Base-by-base conservation (phyloP, 345 rosid genomes). In the Gossypium raimondii region DNA sequence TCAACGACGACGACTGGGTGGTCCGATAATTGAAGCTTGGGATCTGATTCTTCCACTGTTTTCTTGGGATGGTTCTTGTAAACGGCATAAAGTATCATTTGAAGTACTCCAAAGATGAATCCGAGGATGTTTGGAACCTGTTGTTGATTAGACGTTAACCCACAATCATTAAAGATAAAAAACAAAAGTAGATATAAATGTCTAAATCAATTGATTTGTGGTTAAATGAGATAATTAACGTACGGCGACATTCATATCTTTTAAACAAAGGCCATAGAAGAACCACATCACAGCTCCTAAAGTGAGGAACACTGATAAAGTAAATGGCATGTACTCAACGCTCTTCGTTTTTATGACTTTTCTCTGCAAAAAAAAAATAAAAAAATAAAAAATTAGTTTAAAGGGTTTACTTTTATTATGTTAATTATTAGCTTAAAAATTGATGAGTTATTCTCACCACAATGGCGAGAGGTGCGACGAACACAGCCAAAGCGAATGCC, bases 281-380 rank as follows among this genome's bases (percentile, higher is more conserved):
- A 96, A 92, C 99, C 99, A 96, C 85, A 88, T 82, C 67, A 92
- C 87, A 16, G 99, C 98, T 18, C 94, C 87, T 27, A 93, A 57
- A 1, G 99, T 93, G 67, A 96, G 93, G 84, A 87, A 93, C 76
- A 89, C 75, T 3, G 99, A 91, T 29, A 96, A 81, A 41, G 80
- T 60, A 7, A 91, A 85, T 1, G 97, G 97, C 98, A 92, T 91
- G 80, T 56, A 96, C 83, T 93, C 97, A 5, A 83, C 97, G 59
- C 97, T 93, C 76, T 81, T 93, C 8, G 98, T 96, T 75, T 77
- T 82, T 27, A 93, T 86, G 8, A 95, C 97, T 86, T 91, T 91
- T 70, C 91, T 87, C 99, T 95, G 89, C 65, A 78, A 0, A 13
- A 77, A 3, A 38, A n/a, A 9, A 51, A n/a, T n/a, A 43, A 44